These are phyloP conservation scores for Paramecium sexaurelia DNA, from an alignment of 73 alveolate genomes.

Conservation along the genomic window DNA sequence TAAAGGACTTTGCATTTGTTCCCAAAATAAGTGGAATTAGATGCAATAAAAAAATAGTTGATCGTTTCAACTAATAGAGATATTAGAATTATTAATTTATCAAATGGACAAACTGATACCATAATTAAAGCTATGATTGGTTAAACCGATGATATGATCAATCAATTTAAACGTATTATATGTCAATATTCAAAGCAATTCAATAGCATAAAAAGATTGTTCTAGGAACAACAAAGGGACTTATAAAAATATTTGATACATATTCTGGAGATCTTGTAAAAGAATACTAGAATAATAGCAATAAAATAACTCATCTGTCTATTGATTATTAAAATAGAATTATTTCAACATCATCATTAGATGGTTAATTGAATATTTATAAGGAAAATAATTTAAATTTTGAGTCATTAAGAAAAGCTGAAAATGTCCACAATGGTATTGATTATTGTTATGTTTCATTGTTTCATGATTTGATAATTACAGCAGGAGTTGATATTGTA, in stretches of 20 bases:
- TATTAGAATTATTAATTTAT: slow-evolving; percentile 10
- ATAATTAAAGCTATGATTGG: slow-evolving; percentile 54
- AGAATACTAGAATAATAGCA: neutral
- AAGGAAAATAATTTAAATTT: slow-evolving; percentile 12
- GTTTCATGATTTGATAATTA: neutral
- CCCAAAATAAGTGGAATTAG: slow-evolving; percentile 43
- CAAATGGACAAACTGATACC: slow-evolving; percentile 42
- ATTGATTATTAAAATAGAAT: slow-evolving; percentile 60
- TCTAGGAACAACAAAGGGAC: slow-evolving; percentile 49
- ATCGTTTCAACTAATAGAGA: slow-evolving; percentile 59
- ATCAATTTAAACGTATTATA: slow-evolving; percentile 46
- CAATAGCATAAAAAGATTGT: slow-evolving; percentile 54
- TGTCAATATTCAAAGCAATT: slow-evolving; percentile 55
- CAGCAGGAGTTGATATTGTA: slow-evolving; percentile 44
- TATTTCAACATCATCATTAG: slow-evolving; percentile 19
- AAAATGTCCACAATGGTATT: slow-evolving; percentile 12
- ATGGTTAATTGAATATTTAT: neutral
- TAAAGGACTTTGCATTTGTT: neutral
- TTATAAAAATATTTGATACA: slow-evolving; percentile 14
- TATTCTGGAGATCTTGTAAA: neutral
- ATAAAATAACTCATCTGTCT: slow-evolving; percentile 51
- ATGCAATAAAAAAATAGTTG: slow-evolving; percentile 9
- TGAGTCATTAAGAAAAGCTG: slow-evolving; percentile 40
- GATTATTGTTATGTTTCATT: slow-evolving; percentile 24
- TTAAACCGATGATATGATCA: slow-evolving; percentile 45